Evolutionary conservation across 139 green algal species (phyloP), one percentile per base, ranked within the genome.

Genomic region (Micractinium sp.): DNA sequence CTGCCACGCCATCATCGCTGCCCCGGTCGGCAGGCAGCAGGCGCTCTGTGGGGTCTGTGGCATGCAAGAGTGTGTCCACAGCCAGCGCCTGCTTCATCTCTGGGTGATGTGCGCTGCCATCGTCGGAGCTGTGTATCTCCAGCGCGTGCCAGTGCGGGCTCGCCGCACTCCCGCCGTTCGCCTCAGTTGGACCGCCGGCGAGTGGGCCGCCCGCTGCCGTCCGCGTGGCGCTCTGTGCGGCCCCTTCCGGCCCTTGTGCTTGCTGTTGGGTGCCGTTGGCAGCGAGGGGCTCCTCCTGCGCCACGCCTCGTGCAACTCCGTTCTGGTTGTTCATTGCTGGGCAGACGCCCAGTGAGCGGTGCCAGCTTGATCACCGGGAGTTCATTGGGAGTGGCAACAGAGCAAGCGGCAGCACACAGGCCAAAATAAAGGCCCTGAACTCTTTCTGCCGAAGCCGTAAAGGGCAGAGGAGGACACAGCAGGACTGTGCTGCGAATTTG

Each of bases 51-150:
- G 82, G 82, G 35, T 87, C 82, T 35, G 61, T 87, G 25, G 82
- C 35, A 18, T 63, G 80, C 56, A 63, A 14, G 16, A 31, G 25
- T 29, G 25, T 0, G 38, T 38, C 67, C 1, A 13, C 39, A 19
- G 3, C 5, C 36, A 23, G 14, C 31, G 41, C 83, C 16, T 16
- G 13, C 78, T 63, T 47, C 33, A 27, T 7, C n/a, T 87, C 3
- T 39, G 41, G 22, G 27, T 33, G 18, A 29, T 75, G 53, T 20
- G 66, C 47, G 83, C 60, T 60, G 47, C 83, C 83, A 31, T 87
- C 83, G 31, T 87, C 83, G 3, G 56, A 86, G 83, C 83, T 66
- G 27, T 87, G 83, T 27, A 87, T 80, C 36, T 87, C 83, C 83
- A 87, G 63, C 20, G 83, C 66, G 29, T 87, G 67, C 67, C 71